Conservation (phyloP, 1,139 yeast species). For the Spathaspora jeffriesii region DNA sequence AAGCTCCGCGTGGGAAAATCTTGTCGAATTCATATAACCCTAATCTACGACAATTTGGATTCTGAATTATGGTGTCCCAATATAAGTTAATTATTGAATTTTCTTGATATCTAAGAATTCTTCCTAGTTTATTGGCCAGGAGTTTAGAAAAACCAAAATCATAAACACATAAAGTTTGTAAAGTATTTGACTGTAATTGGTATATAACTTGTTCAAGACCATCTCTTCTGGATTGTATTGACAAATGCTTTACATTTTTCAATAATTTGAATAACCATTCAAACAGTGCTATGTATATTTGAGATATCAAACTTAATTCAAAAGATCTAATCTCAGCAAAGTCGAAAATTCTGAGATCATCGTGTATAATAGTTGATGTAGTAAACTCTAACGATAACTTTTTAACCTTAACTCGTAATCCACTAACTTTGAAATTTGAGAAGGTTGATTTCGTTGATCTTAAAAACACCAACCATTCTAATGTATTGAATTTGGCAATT, state of each 20-base stretch:
- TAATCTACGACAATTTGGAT: neutral
- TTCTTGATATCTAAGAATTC: neutral
- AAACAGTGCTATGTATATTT: neutral
- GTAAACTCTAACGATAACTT: neutral
- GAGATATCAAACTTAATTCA: neutral
- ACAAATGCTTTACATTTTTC: neutral
- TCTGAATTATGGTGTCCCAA: neutral
- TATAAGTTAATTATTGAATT: neutral
- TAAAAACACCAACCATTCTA: neutral
- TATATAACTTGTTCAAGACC: neutral
- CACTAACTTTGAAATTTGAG: neutral
- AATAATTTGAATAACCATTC: neutral
- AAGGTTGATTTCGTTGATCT: neutral
- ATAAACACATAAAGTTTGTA: neutral
- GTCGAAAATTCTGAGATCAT: neutral
- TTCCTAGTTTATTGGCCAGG: neutral
- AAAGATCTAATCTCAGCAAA: neutral
- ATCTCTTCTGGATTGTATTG: neutral
- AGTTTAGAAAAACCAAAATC: neutral
- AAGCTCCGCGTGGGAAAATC: neutral
- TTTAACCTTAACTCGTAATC: neutral
- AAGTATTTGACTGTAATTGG: neutral
- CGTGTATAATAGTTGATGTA: neutral
- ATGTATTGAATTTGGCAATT: neutral
- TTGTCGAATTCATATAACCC: neutral